phyloP scores from a whole-genome alignment of 495 filamentous ascomycete genomes.

The Penicillium paradoxum region DNA sequence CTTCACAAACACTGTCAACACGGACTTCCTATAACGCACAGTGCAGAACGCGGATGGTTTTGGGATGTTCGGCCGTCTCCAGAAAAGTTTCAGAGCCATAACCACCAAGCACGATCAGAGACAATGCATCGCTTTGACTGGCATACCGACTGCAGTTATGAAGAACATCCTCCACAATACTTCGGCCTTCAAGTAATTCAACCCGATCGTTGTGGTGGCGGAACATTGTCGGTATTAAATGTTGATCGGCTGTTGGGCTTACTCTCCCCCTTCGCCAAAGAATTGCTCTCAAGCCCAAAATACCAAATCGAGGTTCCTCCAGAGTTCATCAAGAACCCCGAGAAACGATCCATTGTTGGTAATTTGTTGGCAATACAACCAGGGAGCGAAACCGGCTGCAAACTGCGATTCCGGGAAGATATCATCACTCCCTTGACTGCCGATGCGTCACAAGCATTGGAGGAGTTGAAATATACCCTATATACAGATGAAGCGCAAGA shows the following conservation, averaged over 20 bases:
- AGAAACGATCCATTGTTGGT: constrained; percentile 17
- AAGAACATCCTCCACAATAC: constrained; percentile 28
- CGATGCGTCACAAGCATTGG: constrained; percentile 18
- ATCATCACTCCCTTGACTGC: constrained; percentile 19
- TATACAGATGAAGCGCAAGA: neutral
- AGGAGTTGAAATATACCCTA: constrained; percentile 21
- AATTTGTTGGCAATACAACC: constrained; percentile 12
- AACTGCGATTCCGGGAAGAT: constrained; percentile 32
- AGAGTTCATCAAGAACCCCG: constrained; percentile 28
- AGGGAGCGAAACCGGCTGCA: neutral
- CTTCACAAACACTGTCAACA: constrained; percentile 27
- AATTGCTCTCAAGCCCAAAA: constrained; percentile 16
- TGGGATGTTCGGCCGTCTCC: constrained; percentile 32
- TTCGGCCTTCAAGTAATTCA: constrained; percentile 40
- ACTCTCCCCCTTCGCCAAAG: constrained; percentile 15
- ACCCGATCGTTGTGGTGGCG: constrained; percentile 32
- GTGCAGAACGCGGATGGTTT: constrained; percentile 29
- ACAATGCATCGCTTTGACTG: constrained; percentile 34
- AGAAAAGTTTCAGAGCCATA: constrained; percentile 7
- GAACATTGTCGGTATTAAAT: constrained; percentile 30
- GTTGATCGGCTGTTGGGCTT: constrained; percentile 15
- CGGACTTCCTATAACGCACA: constrained; percentile 32
- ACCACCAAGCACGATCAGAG: constrained; percentile 31
- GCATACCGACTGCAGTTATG: constrained; percentile 44
- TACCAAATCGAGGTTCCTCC: constrained; percentile 29